Conservation (phyloP, 345 rosid genomes). For the Eucalyptus tenuipes region DNA sequence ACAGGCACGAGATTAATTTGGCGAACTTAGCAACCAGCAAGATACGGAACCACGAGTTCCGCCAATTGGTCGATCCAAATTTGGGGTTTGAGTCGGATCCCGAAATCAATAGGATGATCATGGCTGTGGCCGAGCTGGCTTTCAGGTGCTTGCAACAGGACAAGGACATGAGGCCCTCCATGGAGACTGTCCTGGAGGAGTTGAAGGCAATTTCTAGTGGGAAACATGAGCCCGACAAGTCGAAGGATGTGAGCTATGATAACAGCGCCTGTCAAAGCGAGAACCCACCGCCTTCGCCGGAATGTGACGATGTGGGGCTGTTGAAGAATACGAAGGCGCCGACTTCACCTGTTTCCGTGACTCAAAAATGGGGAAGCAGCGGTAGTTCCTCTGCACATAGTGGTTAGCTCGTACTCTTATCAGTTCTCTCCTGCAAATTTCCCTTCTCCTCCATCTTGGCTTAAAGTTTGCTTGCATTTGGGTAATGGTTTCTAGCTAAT, state of each 20-base stretch:
- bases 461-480: too few relatives aligned
- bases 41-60: constrained; percentile 22
- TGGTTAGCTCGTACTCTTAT: too few relatives aligned
- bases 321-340: too few relatives aligned
- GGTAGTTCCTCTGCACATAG: too few relatives aligned
- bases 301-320: too few relatives aligned
- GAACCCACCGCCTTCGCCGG: too few relatives aligned
- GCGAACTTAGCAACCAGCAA: constrained; percentile 45
- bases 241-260: too few relatives aligned
- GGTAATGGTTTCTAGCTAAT: background rate
- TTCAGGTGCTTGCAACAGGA: constrained; percentile 54
- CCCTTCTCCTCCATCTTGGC: too few relatives aligned
- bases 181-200: constrained; percentile 38
- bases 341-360: constrained; percentile 20
- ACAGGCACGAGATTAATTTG: constrained; percentile 42
- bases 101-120: constrained; percentile 24
- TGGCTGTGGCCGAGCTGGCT: constrained; percentile 39
- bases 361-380: background rate
- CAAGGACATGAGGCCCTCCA: constrained; percentile 41
- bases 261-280: too few relatives aligned
- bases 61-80: constrained; percentile 43
- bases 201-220: constrained; percentile 16
- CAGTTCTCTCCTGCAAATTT: too few relatives aligned
- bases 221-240: too few relatives aligned
- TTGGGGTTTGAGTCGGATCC: constrained; percentile 29